Percentiles rank a stretch among this genome's conserved stretches.
Evolutionary conservation across 352 stramenopile species (phyloP).

Genomic region (Globisporangium sylvaticum): DNA sequence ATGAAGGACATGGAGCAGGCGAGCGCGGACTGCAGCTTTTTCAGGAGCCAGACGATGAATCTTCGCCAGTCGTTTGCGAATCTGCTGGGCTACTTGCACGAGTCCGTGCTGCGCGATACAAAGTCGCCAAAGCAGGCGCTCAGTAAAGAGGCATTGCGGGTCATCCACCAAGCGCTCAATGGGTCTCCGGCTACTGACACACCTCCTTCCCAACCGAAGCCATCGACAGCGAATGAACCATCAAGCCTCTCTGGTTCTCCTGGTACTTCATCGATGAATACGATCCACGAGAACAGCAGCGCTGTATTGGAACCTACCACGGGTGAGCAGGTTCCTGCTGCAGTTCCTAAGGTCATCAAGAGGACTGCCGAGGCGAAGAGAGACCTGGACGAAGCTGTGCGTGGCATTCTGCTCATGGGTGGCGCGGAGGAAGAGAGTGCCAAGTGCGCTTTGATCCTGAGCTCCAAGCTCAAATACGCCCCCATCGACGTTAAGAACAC

Average conservation of each 20-base stretch:
- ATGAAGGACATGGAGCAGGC: constrained; percentile 27
- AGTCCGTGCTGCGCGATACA: constrained; percentile 45
- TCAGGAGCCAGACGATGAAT: constrained; percentile 35
- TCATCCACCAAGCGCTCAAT: constrained; percentile 22
- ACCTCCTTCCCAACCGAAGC: background rate
- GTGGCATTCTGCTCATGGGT: constrained; percentile 46
- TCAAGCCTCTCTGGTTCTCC: background rate
- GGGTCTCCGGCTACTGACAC: background rate
- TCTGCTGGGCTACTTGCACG: constrained; percentile 38
- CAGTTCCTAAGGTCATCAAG: constrained; percentile 10
- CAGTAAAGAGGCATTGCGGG: constrained; percentile 46
- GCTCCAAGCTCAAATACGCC: constrained; percentile 40
- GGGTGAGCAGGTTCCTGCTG: background rate
- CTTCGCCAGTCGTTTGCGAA: constrained; percentile 36
- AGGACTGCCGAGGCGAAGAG: constrained; percentile 11
- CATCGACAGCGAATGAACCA: background rate
- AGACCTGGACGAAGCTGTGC: constrained; percentile 51
- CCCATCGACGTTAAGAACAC: constrained; percentile 34
- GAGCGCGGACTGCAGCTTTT: constrained; percentile 33
- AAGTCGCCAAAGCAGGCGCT: constrained; percentile 56
- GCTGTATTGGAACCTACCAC: background rate
- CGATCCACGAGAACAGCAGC: background rate
- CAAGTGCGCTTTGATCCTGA: constrained; percentile 32
- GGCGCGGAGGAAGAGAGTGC: constrained; percentile 32
- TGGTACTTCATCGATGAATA: background rate